A percentile compares a stretch with the other conserved stretches of the same genome.
Conservation (phyloP, 2,329 filamentous ascomycete genomes). For the Ophiognomonia clavigignenti-juglandacearum region DNA sequence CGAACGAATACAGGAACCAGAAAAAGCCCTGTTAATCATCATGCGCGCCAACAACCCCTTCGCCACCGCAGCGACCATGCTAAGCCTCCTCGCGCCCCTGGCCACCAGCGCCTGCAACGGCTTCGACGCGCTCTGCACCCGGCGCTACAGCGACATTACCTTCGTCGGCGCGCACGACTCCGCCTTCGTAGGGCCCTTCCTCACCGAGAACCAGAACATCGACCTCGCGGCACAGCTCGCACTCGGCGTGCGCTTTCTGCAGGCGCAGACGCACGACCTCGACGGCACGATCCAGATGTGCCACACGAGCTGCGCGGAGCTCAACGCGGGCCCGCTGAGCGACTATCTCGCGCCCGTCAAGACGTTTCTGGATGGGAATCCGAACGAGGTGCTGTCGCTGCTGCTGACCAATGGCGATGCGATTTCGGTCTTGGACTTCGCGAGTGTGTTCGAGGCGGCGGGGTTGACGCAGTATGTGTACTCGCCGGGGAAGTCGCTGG, state of each 20-base stretch:
- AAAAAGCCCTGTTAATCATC: neutral
- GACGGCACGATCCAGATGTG: conserved; percentile 53
- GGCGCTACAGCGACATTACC: conserved; percentile 55
- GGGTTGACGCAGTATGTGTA: conserved; percentile 56
- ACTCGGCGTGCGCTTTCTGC: conserved; percentile 58
- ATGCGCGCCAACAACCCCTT: conserved; percentile 2
- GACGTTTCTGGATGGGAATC: conserved; percentile 53
- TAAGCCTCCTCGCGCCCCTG: conserved; percentile 5
- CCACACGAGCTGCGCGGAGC: conserved; percentile 57
- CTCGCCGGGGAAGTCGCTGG: conserved; percentile 36
- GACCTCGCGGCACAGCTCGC: conserved; percentile 53
- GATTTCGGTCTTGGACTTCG: conserved; percentile 52
- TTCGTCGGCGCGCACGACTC: conserved; percentile 62
- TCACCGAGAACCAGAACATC: conserved; percentile 56
- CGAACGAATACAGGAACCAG: neutral
- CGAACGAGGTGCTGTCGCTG: conserved; percentile 58
- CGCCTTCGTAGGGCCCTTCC: conserved; percentile 53
- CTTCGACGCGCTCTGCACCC: conserved; percentile 47
- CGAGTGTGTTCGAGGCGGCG: conserved; percentile 46
- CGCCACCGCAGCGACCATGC: neutral
- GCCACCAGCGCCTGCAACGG: conserved; percentile 49
- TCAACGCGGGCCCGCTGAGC: conserved; percentile 54
- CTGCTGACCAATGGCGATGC: conserved; percentile 58
- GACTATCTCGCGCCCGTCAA: conserved; percentile 53
- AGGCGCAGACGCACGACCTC: conserved; percentile 57